These are phyloP conservation scores for Fomitopsis pulvina DNA, from an alignment of 768 basidiomycete species.

Conservation along the genomic window DNA sequence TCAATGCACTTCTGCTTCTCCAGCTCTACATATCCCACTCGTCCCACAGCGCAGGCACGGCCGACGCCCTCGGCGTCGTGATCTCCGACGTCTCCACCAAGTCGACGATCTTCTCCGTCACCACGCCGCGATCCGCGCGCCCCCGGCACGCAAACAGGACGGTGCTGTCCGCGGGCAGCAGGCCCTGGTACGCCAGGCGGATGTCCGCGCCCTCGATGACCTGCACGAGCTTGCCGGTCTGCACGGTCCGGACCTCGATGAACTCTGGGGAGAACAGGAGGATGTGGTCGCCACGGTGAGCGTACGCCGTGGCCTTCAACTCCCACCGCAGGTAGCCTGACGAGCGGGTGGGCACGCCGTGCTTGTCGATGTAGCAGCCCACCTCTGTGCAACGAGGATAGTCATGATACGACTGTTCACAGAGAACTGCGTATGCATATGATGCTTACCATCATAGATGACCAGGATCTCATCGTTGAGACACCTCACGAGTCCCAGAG, in stretches of 20 bases:
- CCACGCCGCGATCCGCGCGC: slow-evolving; percentile 30
- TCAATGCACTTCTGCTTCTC: too few species aligned
- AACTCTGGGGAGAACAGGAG: slow-evolving; percentile 71
- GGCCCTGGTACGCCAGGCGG: slow-evolving; percentile 50
- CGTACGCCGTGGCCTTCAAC: slow-evolving; percentile 54
- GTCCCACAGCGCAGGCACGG: slow-evolving; percentile 47
- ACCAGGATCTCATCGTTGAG: slow-evolving; percentile 57
- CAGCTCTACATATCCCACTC: slow-evolving; percentile 52
- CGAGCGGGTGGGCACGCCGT: slow-evolving; percentile 57
- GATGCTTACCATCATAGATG: slow-evolving; percentile 61
- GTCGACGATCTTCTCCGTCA: slow-evolving; percentile 52
- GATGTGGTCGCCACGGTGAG: slow-evolving; percentile 53
- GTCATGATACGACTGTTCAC: background rate
- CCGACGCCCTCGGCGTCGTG: slow-evolving; percentile 25
- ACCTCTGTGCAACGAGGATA: slow-evolving; percentile 39
- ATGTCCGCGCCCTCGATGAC: slow-evolving; percentile 73
- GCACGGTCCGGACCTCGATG: slow-evolving; percentile 64
- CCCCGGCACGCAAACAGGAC: slow-evolving; percentile 64
- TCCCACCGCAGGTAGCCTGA: slow-evolving; percentile 75
- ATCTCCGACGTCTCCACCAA: slow-evolving; percentile 64
- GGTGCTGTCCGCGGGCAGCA: slow-evolving; percentile 30
- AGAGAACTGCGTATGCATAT: background rate
- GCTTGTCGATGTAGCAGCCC: slow-evolving; percentile 70
- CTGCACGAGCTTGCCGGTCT: slow-evolving; percentile 67
- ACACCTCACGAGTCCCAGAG: slow-evolving; percentile 58